These are phyloP conservation scores for Angophora floribunda DNA, from an alignment of 345 rosid genomes.

Conservation along the genomic window DNA sequence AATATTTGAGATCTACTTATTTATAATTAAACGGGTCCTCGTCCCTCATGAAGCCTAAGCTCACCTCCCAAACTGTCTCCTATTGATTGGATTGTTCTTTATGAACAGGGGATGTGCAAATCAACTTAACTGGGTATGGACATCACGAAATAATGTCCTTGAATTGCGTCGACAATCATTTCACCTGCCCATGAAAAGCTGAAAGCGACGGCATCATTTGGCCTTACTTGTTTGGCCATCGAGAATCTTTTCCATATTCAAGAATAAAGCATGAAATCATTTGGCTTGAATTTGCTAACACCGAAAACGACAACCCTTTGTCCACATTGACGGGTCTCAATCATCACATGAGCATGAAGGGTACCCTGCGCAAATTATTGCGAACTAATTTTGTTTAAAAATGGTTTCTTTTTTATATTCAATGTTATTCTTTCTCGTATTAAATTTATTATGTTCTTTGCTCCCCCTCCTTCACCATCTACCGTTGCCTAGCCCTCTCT, in stretches of 20 bases:
- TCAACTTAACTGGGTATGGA: not conserved
- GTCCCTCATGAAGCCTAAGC: not conserved
- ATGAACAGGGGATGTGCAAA: not conserved
- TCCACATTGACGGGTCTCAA: not conserved
- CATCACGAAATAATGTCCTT: too few relatives aligned
- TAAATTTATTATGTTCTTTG: too few relatives aligned
- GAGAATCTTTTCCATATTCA: too few relatives aligned
- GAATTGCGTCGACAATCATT: not conserved
- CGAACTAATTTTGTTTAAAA: not conserved
- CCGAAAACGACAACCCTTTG: not conserved
- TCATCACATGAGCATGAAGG: not conserved
- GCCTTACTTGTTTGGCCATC: not conserved
- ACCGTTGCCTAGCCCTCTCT: too few relatives aligned
- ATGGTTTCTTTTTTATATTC: too few relatives aligned
- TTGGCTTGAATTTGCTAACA: not conserved
- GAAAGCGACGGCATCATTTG: not conserved
- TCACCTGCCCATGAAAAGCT: not conserved
- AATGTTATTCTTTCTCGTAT: too few relatives aligned
- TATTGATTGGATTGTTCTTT: not conserved
- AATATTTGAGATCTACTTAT: not conserved
- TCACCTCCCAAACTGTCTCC: not conserved
- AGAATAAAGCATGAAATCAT: not conserved
- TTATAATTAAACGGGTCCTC: not conserved
- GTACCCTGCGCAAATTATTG: not conserved
- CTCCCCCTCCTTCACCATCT: too few relatives aligned